Conservation (phyloP, 352 stramenopile species). For the Thalassiosira hispida region DNA sequence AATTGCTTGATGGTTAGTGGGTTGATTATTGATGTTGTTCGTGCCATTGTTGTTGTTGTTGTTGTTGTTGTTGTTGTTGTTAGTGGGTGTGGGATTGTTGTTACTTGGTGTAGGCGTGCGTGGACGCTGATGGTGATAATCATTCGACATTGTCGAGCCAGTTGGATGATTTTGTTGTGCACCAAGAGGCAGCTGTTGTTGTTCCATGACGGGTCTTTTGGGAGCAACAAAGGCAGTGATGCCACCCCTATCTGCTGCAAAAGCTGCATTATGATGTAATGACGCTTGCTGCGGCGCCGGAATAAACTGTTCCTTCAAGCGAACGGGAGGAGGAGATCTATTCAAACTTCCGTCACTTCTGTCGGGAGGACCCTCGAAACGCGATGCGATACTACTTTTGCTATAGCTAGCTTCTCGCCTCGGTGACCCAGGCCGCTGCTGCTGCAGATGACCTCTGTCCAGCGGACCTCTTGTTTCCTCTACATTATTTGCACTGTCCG, state of each 20-base stretch:
- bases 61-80: conserved; percentile 1
- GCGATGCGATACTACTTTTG: background rate
- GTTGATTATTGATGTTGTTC: background rate
- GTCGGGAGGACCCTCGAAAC: conserved; percentile 29
- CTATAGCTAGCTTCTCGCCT: conserved; percentile 4
- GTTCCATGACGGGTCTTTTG: background rate
- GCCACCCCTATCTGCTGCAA: too few relatives aligned
- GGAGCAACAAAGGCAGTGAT: too few relatives aligned
- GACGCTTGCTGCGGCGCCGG: too few relatives aligned
- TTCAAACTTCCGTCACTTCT: conserved; percentile 4
- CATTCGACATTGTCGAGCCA: background rate
- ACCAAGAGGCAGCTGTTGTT: background rate
- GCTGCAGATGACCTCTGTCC: background rate
- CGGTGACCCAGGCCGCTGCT: background rate
- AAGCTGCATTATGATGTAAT: too few relatives aligned
- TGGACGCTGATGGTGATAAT: background rate
- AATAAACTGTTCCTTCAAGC: too few relatives aligned
- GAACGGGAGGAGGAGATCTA: conserved; percentile 13
- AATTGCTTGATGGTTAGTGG: background rate
- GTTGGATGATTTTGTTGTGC: background rate
- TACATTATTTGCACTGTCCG: conserved; percentile 2
- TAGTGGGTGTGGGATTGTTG: background rate
- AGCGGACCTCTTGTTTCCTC: background rate
- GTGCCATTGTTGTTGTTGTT: background rate
- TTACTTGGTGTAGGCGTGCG: background rate